Percentiles rank a stretch among this genome's conserved stretches.
Conservation (phyloP, 2,329 filamentous ascomycete genomes). For the Stagonosporopsis rhizophila region DNA sequence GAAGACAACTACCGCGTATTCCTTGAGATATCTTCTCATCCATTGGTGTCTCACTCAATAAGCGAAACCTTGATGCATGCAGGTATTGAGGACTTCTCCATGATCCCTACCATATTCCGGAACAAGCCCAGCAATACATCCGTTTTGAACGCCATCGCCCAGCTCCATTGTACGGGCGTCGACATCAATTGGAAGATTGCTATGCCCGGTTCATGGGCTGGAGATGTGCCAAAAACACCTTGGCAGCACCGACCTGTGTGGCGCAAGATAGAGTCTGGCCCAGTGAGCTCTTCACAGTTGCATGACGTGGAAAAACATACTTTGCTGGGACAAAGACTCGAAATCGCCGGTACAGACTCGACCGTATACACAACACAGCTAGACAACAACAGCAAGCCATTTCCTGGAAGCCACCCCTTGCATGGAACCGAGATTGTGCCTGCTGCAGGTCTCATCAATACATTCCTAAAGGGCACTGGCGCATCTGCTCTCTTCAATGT, state of each 20-base stretch:
- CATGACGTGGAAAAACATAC: slow-evolving; percentile 47
- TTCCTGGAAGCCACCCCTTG: slow-evolving; percentile 50
- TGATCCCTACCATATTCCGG: slow-evolving; percentile 42
- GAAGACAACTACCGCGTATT: slow-evolving; percentile 50
- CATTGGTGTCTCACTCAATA: slow-evolving; percentile 52
- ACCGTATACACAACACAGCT: slow-evolving; percentile 42
- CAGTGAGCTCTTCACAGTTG: slow-evolving; percentile 4
- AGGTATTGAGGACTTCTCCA: slow-evolving; percentile 39
- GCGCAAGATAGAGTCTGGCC: slow-evolving; percentile 18
- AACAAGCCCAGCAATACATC: slow-evolving; percentile 34
- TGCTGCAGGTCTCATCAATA: slow-evolving; percentile 52
- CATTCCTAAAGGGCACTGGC: slow-evolving; percentile 45
- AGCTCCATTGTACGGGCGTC: slow-evolving; percentile 40
- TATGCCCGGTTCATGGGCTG: slow-evolving; percentile 20
- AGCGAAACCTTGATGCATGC: slow-evolving; percentile 46
- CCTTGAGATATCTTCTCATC: slow-evolving; percentile 53
- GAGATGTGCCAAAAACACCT: slow-evolving; percentile 26
- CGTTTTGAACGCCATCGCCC: slow-evolving; percentile 37
- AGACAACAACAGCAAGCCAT: slow-evolving; percentile 47
- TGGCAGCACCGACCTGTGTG: slow-evolving; percentile 34
- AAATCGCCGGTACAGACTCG: slow-evolving; percentile 38
- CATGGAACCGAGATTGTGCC: slow-evolving; percentile 54
- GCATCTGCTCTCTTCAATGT: slow-evolving; percentile 40
- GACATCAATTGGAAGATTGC: slow-evolving; percentile 27
- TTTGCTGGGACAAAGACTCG: slow-evolving; percentile 43